phyloP scores from a whole-genome alignment of 768 basidiomycete species.

The Suillus variegatus region DNA sequence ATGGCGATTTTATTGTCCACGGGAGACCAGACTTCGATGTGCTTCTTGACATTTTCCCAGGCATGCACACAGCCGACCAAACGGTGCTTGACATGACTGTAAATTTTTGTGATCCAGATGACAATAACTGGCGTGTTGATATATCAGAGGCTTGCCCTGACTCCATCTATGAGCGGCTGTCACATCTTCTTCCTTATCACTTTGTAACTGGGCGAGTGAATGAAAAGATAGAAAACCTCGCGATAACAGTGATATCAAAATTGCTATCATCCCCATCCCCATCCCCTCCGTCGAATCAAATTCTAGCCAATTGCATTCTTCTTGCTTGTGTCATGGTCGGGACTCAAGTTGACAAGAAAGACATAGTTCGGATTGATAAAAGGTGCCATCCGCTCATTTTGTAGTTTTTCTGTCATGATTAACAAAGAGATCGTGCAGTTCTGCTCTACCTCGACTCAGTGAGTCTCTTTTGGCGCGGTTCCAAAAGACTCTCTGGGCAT shows the following conservation, averaged over 20 bases:
- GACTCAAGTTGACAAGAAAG: neutral
- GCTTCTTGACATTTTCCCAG: neutral
- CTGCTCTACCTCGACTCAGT: too few relatives aligned
- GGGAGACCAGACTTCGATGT: neutral
- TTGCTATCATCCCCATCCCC: neutral
- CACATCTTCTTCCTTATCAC: neutral
- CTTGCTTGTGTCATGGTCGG: neutral
- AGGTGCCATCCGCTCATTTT: too few relatives aligned
- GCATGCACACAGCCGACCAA: neutral
- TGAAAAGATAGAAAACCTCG: neutral
- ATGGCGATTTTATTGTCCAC: neutral
- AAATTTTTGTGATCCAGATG: neutral
- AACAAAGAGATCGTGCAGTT: too few relatives aligned
- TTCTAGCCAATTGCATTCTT: neutral
- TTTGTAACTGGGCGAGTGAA: neutral
- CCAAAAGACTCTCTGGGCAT: too few relatives aligned
- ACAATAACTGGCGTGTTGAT: accelerated
- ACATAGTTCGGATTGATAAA: too few relatives aligned
- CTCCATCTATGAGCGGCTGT: neutral
- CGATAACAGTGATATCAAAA: neutral
- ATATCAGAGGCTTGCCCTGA: neutral
- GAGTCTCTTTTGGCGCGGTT: too few relatives aligned
- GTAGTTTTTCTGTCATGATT: too few relatives aligned
- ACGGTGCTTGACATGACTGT: neutral
- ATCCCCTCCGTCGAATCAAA: neutral